Evolutionary conservation across 805 yeast genomes (phyloP), one percentile per base, ranked within the genome.

Genomic region (Teunomyces lycoperdinae): DNA sequence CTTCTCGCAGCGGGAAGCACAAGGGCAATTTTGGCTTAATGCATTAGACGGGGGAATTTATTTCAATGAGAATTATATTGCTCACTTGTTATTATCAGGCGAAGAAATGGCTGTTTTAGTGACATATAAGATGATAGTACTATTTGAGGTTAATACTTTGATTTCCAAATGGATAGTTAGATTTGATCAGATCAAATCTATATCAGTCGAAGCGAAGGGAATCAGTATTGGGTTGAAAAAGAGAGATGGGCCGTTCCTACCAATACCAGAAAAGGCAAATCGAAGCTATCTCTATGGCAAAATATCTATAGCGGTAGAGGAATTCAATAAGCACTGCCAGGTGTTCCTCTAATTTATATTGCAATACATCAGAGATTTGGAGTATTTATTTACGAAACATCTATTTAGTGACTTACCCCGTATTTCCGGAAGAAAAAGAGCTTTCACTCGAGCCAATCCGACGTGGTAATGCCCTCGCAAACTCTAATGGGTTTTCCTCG

Each of bases 1-100:
- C 1, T 94, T 79, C 63, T 79, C 85, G 20, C 81, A 81, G 51
- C 75, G 95, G 47, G 97, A 89, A 53, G 86, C 98, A 0, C 94
- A 90, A 56, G 99, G 99, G 5, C 97, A 92, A 63, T 87, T 77
- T 59, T 89, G 97, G 94, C 73, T 94, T 51, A 91, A 89, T 67
- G 74, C 83, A 6, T 80, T 88, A 17, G 86, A 86, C 58, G 96
- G 95, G 39, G 97, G 97, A 1, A 70, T 79, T 30, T 89, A 73
- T 59, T 77, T 80, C 55, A 72, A 75, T 43, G 97, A 94, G 57
- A 70, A 72, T 16, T 94, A 94, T 58, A 70, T 94, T 47, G 96
- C 97, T 0, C 98, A 94, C 65, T 80, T 87, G 51, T 78, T 88
- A 14, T 71, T 91, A 41, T 84, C 95, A 1, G 95, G 96, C 6